phyloP scores from a whole-genome alignment of 164 flowering plant genomes.

The Magnolia sinica region DNA sequence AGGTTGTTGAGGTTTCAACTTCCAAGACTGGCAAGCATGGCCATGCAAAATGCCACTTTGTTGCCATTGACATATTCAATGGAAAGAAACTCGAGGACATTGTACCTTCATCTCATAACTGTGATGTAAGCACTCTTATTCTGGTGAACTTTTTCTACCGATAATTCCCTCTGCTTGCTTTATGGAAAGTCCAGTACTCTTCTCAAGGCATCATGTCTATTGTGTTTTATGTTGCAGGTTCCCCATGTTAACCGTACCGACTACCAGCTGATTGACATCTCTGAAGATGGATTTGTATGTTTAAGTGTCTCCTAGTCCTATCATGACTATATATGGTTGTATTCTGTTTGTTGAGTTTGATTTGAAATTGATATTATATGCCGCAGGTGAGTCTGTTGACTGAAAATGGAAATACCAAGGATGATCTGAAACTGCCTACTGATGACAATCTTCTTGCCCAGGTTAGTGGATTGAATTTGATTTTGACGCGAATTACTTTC shows the following conservation, averaged over 20 bases:
- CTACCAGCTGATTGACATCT: constrained; percentile 40
- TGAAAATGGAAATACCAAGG: constrained; percentile 23
- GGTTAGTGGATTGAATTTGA: background rate
- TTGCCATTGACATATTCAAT: constrained; percentile 38
- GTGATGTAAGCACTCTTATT: constrained; percentile 29
- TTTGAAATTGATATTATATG: background rate
- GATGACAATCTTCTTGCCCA: constrained; percentile 18
- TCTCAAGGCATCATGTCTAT: background rate
- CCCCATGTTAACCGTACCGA: constrained; percentile 44
- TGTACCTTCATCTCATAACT: constrained; percentile 38
- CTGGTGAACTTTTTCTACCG: background rate
- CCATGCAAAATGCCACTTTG: constrained; percentile 47
- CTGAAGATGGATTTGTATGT: constrained; percentile 36
- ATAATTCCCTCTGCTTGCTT: background rate
- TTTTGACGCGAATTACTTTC: too few species aligned
- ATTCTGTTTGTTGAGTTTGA: background rate
- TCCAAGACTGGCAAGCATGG: constrained; percentile 48
- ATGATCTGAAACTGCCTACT: constrained; percentile 25
- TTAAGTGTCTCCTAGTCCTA: background rate
- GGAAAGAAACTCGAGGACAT: constrained; percentile 42
- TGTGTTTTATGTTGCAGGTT: constrained; percentile 25
- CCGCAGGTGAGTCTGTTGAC: constrained; percentile 23
- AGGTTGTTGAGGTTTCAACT: constrained; percentile 47
- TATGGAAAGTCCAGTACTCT: background rate
- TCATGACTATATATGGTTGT: background rate